Conservation (phyloP, 257 asterid species). For the Ehretia macrophylla region DNA sequence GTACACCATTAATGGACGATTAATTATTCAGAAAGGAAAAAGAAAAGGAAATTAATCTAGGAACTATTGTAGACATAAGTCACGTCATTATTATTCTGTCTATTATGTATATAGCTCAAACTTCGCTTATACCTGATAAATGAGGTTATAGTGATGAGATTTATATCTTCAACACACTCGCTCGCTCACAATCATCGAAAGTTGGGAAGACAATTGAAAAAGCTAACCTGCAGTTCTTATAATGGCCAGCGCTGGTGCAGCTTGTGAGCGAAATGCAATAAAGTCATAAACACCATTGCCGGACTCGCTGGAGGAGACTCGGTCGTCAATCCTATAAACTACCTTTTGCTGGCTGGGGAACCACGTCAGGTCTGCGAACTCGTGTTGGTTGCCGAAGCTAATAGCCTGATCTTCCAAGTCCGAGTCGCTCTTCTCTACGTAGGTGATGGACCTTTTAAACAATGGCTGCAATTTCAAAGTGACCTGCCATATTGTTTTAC, state of each 20-base stretch:
- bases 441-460: slow-evolving; percentile 49
- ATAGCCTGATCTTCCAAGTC: slow-evolving; percentile 34
- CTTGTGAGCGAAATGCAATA: slow-evolving; percentile 44
- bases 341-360: slow-evolving; percentile 46
- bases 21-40: no score
- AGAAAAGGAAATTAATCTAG: no score
- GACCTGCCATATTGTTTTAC: slow-evolving; percentile 36
- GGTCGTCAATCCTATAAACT: slow-evolving; percentile 39
- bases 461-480: slow-evolving; percentile 40
- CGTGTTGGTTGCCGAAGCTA: neutral
- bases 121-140: no score
- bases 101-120: no score
- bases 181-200: no score
- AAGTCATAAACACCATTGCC: slow-evolving; percentile 43
- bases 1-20: no score
- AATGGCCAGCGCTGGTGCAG: slow-evolving; percentile 23
- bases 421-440: slow-evolving; percentile 27
- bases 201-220: no score
- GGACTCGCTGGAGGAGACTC: slow-evolving; percentile 30
- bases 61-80: no score
- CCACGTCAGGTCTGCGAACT: slow-evolving; percentile 16
- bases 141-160: no score
- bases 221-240: slow-evolving; percentile 32
- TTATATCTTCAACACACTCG: no score
- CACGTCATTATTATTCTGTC: no score